A percentile compares a stretch with the other conserved stretches of the same genome.
phyloP scores from a whole-genome alignment of 495 filamentous ascomycete species.

The Staphylotrichum longicolle region DNA sequence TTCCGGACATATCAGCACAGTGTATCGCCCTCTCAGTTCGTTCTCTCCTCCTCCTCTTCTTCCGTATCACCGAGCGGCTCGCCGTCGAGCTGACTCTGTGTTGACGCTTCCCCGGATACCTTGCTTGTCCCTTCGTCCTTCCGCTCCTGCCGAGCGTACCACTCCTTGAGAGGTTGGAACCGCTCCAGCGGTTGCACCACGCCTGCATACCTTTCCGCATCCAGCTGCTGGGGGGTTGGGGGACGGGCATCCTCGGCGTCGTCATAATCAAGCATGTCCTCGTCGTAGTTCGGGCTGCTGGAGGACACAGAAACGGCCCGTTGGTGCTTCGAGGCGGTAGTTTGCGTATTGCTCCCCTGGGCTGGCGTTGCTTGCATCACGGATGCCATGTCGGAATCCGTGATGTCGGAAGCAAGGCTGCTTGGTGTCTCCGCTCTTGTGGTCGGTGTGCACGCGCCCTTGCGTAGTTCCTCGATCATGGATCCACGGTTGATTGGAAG shows the following conservation, averaged over 20 bases:
- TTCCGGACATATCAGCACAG: no score
- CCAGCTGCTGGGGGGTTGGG: neutral
- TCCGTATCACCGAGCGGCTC: neutral
- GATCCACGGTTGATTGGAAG: conserved; percentile 9
- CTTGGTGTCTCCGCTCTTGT: neutral
- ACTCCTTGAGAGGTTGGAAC: conserved; percentile 13
- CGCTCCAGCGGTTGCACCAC: conserved; percentile 2
- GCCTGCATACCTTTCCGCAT: neutral
- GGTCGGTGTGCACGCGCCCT: conserved; percentile 1
- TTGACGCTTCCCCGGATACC: no score
- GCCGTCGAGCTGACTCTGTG: no score
- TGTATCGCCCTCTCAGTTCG: no score
- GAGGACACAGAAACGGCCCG: conserved; percentile 6
- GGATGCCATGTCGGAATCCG: neutral
- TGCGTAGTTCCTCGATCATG: conserved; percentile 12
- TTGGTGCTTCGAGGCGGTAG: neutral
- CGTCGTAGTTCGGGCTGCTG: neutral
- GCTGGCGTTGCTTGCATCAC: neutral
- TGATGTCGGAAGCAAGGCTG: neutral
- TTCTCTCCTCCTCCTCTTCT: neutral
- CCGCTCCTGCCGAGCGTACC: neutral
- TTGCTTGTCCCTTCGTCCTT: neutral
- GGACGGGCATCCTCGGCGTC: neutral
- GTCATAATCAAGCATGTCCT: neutral
- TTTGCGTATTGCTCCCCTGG: neutral